phyloP scores from a whole-genome alignment of 108 stramenopile genomes.

The Pseudonitzschia multiseries region DNA sequence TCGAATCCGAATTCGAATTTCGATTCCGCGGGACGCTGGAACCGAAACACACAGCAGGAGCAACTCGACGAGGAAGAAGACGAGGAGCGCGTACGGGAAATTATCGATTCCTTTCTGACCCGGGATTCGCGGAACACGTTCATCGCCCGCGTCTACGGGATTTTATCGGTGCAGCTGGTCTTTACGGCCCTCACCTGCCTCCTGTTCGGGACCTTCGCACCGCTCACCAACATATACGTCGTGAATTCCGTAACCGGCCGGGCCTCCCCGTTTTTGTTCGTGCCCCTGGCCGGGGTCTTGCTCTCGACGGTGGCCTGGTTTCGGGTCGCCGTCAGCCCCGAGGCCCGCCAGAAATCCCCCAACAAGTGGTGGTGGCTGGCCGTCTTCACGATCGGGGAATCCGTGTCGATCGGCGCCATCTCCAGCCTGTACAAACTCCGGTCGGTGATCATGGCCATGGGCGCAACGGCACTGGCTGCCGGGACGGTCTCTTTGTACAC shows the following conservation, averaged over 20 bases:
- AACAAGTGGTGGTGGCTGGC: conserved; percentile 73
- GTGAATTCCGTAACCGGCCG: conserved; percentile 33
- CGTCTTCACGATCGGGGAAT: conserved; percentile 80
- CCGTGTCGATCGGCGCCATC: conserved; percentile 71
- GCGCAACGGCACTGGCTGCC: conserved; percentile 67
- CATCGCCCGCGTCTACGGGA: conserved; percentile 80
- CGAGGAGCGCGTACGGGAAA: conserved; percentile 41
- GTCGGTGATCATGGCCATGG: conserved; percentile 71
- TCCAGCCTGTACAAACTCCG: conserved; percentile 63
- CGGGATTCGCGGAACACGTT: conserved; percentile 71
- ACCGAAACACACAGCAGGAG: not conserved
- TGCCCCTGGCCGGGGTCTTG: conserved; percentile 37
- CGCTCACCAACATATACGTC: conserved; percentile 30
- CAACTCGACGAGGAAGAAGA: not conserved
- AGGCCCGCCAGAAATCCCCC: conserved; percentile 59
- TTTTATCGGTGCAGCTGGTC: conserved; percentile 69
- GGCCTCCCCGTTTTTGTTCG: conserved; percentile 17
- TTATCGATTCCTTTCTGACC: conserved; percentile 65
- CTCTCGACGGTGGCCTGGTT: conserved; percentile 53
- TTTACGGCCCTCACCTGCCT: conserved; percentile 62
- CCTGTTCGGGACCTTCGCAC: conserved; percentile 57
- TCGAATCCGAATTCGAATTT: too few species aligned
- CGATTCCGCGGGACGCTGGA: too few species aligned
- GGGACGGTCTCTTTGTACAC: conserved; percentile 78
- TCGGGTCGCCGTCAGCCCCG: conserved; percentile 43